These are phyloP conservation scores for Boletus sp. DNA, from an alignment of 768 basidiomycete genomes.

Conservation along the genomic window DNA sequence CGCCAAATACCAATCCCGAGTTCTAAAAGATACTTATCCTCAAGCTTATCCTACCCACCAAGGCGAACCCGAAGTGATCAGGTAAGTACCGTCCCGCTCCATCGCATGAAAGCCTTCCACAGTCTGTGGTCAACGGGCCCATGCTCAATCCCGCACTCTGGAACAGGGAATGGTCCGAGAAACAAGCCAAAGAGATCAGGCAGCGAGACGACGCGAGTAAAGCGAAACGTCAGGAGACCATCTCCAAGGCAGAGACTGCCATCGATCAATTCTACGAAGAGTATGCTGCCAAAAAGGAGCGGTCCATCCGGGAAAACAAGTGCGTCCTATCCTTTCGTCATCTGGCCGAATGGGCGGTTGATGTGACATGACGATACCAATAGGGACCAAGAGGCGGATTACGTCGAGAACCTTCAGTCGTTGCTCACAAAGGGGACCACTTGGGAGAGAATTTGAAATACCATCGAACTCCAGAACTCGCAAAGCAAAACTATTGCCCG, in stretches of 20 bases:
- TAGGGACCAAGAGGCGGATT: too few relatives aligned
- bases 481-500: too few relatives aligned
- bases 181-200: constrained; percentile 80
- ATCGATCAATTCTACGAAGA: constrained; percentile 92
- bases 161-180: constrained; percentile 83
- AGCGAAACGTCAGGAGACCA: constrained; percentile 75
- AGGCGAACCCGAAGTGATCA: constrained; percentile 86
- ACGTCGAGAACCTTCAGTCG: too few relatives aligned
- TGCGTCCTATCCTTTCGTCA: constrained; percentile 27
- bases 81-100: constrained; percentile 40
- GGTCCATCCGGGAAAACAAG: constrained; percentile 95
- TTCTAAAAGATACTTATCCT: too few relatives aligned
- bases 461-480: constrained; percentile 48
- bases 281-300: constrained; percentile 63
- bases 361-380: not conserved
- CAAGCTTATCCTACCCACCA: too few relatives aligned
- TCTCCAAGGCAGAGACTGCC: constrained; percentile 77
- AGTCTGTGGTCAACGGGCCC: not conserved
- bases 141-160: not conserved
- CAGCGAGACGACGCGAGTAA: constrained; percentile 80
- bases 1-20: too few relatives aligned
- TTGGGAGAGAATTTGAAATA: constrained; percentile 89
- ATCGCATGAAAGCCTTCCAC: not conserved
- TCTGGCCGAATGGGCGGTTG: not conserved
- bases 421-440: constrained; percentile 87